Conservation (phyloP, 1,284 basidiomycete species). For the Chalciporus sp. region DNA sequence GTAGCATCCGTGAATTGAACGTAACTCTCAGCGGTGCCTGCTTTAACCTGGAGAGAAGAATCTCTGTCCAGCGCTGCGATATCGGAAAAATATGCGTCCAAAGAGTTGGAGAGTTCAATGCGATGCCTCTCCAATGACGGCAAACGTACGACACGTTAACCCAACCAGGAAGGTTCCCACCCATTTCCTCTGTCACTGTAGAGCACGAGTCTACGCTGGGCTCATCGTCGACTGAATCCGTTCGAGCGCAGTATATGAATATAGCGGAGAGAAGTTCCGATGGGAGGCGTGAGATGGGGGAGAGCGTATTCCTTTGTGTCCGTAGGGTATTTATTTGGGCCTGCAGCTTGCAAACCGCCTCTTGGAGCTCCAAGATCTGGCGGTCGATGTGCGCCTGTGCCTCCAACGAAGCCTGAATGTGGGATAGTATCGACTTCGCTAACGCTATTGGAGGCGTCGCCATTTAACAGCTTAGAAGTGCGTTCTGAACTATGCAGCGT, state of each 20-base stretch:
- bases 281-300: constrained; percentile 29
- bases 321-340: not conserved
- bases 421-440: too few species aligned
- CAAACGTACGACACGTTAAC: constrained; percentile 34
- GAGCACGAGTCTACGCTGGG: too few species aligned
- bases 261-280: constrained; percentile 22
- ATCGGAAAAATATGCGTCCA: constrained; percentile 31
- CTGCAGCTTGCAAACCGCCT: too few species aligned
- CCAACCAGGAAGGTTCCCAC: constrained; percentile 10
- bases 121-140: constrained; percentile 36
- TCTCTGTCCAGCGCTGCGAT: not conserved
- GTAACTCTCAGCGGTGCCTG: constrained; percentile 18
- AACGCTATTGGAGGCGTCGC: too few species aligned
- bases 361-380: too few species aligned
- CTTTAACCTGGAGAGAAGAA: too few species aligned
- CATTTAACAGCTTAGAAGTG: too few species aligned
- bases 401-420: too few species aligned
- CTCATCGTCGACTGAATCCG: too few species aligned
- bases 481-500: too few species aligned
- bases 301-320: constrained; percentile 30
- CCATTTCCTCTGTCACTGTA: not conserved
- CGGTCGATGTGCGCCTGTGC: too few species aligned
- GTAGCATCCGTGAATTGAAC: constrained; percentile 9
- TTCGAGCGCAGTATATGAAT: constrained; percentile 12
- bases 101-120: constrained; percentile 30